Evolutionary conservation across 331 rosid species (phyloP), one percentile per base, ranked within the genome.

Genomic region (Ulmus americana): DNA sequence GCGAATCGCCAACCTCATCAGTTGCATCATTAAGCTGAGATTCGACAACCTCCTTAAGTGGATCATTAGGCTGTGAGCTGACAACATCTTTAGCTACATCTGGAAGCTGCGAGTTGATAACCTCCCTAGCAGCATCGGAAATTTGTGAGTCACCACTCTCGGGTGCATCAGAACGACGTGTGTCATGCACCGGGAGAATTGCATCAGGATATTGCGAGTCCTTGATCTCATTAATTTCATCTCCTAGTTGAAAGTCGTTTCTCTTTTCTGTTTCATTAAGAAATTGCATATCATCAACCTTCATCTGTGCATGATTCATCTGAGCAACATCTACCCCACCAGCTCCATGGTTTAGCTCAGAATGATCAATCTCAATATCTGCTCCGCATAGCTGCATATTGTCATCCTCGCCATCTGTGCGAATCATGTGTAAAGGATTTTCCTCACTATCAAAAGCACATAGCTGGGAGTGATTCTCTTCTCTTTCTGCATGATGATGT

Each of bases 341-440:
- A 40, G 71, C 55, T 28, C 56, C 63, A 61, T 73, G 73, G 55
- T 70, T 77, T 18, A 83, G 69, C 61, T 80, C 80, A 6, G 95
- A 74, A 61, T 77, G 94, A 75, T 79, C 88, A 43, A 85, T 81
- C 65, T 70, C 94, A 57, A 85, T 76, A 67, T 65, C 76, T 16
- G 81, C 73, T 61, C 80, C 74, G 59, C 95, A 88, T 38, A 86
- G 77, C 54, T 68, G 89, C 85, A 84, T 45, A 61, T 65, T 81
- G 52, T 79, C 88, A 48, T 56, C 57, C 53, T 70, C 83, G 6
- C 61, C 82, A 45, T 70, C 84, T 15, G 83, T 82, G 53, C 69
- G 87, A 63, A 83, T 83, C 73, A 85, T 65, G 16, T 71, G 81
- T 63, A 79, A 72, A 69, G 80, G 77, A 74, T 63, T 76, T 40